Evolutionary conservation across 169 alveolate species (phyloP), one percentile per base, ranked within the genome.

Genomic region (Plasmodium fragile): DNA sequence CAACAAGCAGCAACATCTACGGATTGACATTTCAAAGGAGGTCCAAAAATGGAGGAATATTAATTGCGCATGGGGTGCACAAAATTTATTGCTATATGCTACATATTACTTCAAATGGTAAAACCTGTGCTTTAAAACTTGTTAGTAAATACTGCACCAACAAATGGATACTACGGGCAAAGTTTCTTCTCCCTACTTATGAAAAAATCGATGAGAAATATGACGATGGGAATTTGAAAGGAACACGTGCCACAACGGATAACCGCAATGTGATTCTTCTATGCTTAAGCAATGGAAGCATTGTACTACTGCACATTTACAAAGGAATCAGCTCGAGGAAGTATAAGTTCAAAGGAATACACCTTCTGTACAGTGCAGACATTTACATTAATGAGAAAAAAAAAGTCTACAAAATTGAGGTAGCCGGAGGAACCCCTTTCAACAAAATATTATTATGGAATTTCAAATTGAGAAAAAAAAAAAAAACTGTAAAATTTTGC

Each of bases 381-480:
- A 59, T 89, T 39, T 89, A n/a, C 18, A 79, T 89, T 43, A 25
- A 89, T 22, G 59, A 55, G 49, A 79, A 89, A 55, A 89, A 79
- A 65, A 43, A 65, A 16, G 69, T 49, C 13, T 89, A 89, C 45
- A 78, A 39, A 6, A 22, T 89, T 41, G 39, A 45, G 25, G 75
- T 89, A 18, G 94, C 70, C 7, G 94, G 94, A 8, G 94, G 94
- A 4, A 89, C 94, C 4, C 94, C 94, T 18, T 89, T 89, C 69
- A 89, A 89, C 52, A 89, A 89, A 41, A 79, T 89, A 78, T 65
- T 89, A 18, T 72, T 89, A 69, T 89, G 94, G 94, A 36, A 28
- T 25, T 59, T 89, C 36, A 78, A 79, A 25, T 78, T 89, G 16
- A 55, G 75, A 36, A 22, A 18, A 7, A 28, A 73, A 1, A 72